Conservation (phyloP, 177 flowering plant genomes). For the Telopea speciosissima region DNA sequence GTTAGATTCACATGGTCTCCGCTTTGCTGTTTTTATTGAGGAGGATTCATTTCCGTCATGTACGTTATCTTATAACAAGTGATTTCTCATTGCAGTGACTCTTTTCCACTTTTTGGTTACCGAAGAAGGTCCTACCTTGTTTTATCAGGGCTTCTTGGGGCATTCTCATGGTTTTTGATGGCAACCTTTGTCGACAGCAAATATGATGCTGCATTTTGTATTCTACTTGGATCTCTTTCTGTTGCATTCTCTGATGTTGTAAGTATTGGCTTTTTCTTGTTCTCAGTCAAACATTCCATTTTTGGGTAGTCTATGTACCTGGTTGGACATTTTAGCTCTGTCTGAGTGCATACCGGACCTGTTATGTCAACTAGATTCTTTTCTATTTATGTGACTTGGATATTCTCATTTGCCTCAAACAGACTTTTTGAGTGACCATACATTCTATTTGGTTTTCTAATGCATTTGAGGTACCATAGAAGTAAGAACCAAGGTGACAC, state of each 20-base stretch:
- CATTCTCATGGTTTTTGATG: slow-evolving; percentile 95
- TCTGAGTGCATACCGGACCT: neutral
- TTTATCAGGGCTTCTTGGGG: slow-evolving; percentile 91
- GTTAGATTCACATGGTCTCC: slow-evolving; percentile 25
- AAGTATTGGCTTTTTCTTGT: slow-evolving; percentile 30
- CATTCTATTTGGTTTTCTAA: no score
- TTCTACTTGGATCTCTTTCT: slow-evolving; percentile 96
- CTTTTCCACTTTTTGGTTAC: slow-evolving; percentile 93
- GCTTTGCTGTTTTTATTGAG: neutral
- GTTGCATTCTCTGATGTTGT: slow-evolving; percentile 99
- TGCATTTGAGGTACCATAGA: neutral
- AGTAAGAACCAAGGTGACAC: neutral
- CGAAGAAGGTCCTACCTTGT: slow-evolving; percentile 97
- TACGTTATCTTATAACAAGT: slow-evolving; percentile 10
- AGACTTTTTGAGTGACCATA: neutral
- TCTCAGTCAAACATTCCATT: neutral
- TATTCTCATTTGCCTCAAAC: neutral
- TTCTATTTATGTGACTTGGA: neutral
- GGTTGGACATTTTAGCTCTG: neutral
- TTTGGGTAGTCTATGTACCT: neutral
- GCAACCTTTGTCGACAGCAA: slow-evolving; percentile 83
- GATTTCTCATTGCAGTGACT: slow-evolving; percentile 55
- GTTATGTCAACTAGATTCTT: neutral
- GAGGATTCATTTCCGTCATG: neutral
- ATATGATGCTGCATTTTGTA: slow-evolving; percentile 81